Base-by-base conservation (phyloP, 176 grass and related monocot species). In the Eragrostis nindensis region DNA sequence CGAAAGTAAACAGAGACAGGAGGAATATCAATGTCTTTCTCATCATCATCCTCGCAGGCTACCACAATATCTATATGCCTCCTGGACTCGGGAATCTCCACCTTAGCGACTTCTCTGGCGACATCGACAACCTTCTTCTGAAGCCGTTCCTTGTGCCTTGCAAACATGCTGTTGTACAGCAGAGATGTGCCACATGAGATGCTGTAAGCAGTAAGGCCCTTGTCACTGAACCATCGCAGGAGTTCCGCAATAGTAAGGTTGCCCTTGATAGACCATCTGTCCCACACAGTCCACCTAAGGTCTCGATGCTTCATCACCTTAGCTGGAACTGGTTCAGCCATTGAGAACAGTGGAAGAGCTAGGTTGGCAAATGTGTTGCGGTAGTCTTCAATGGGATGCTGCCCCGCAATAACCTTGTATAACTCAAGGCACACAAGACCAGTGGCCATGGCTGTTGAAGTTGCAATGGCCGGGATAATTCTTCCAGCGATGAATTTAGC, bases 311-410 rank as follows among this genome's bases (percentile, higher is more conserved):
- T 97, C 52, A 89, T 87, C 17, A 83, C 77, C 86, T 97, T 97
- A 3, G 94, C 77, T 18, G 86, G 86, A 80, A 97, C 77, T 11
- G 90, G 91, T 66, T 93, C 83, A 0, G 94, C 88, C 80, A 91
- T 97, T 0, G 86, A 97, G 63, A 97, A 89, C 18, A 93, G 60
- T 0, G 94, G 88, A 5, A 97, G 83, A 8, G 91, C 88, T 7
- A 93, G 86, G 88, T 93, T 93, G 7, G 94, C 94, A 32, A 93
- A 97, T 40, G 94, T 97, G 65, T 97, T 97, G 75, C 82, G 76
- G 69, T 89, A 93, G 42, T 97, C 84, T 75, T 91, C 88, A 2
- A 91, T 27, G 29, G 87, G 85, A 77, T 97, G 94, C 50, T 72
- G 82, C 16, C 91, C 81, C 14, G 88, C 57, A 72, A 93, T 73